Base-by-base conservation (phyloP, 768 basidiomycete species). In the Naganishia kalamii region DNA sequence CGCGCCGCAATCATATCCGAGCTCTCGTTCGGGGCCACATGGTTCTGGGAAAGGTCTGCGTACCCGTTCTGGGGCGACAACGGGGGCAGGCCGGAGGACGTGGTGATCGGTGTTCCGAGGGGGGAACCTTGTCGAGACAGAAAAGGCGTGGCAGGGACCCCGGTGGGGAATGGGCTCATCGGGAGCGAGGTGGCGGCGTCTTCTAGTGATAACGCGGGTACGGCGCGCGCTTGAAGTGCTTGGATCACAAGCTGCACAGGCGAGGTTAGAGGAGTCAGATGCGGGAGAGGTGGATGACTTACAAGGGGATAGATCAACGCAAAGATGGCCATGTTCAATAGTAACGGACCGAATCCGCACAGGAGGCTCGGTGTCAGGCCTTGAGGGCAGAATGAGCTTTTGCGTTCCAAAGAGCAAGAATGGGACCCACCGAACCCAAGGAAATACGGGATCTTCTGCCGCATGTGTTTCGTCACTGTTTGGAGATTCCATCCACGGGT, bases 291-390 rank as follows among this genome's bases (percentile, higher is more conserved):
- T 23, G 66, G 25, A 29, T 15, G 10, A 68, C 73, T 41, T 43
- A 76, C 73, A 47, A 77, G 70, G 8, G 77, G 77, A 41, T 76
- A 77, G 49, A 77, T 60, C 11, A 75, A 37, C 17, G 76, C 76
- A 60, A 77, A 78, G 25, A 78, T 59, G 10, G 73, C 71, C 68
- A 76, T 75, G 23, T 70, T 72, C 43, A 75, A 65, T 12, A 78
- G 30, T 17, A 74, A 72, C 12, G 74, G 71, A 2, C 72, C 70
- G 62, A 77, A 73, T 0, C 73, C 69, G 27, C 73, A 71, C 10
- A 74, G 35, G 29, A 77, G 25, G 6, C 74, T 78, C 6, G 71
- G 65, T 1, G 68, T 64, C 21, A 75, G 62, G 27, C 54, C 54
- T 57, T 5, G 27, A 12, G 17, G 10, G 11, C 21, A 57, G 7